phyloP scores from a whole-genome alignment of 352 stramenopile genomes.

The Phytophthora quininea region DNA sequence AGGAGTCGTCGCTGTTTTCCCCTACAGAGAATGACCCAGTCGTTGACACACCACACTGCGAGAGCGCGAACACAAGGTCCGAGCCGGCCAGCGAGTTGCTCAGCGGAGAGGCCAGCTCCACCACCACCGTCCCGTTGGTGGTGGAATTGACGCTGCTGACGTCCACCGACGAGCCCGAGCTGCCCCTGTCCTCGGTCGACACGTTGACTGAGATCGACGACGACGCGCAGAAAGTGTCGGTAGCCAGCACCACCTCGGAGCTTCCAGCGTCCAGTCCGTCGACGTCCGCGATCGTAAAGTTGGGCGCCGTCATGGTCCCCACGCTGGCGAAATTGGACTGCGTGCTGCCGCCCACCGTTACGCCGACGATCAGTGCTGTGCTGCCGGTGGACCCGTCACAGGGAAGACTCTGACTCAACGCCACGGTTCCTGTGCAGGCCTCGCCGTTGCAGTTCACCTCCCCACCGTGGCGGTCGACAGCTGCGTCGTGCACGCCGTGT shows the following conservation, averaged over 20 bases:
- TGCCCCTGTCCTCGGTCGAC: conserved; percentile 17
- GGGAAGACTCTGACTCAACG: conserved; percentile 42
- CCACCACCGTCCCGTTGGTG: conserved; percentile 46
- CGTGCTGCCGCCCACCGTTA: conserved; percentile 58
- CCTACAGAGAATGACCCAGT: conserved; percentile 24
- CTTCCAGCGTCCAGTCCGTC: conserved; percentile 39
- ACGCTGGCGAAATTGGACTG: conserved; percentile 55
- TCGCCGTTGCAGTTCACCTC: conserved; percentile 52
- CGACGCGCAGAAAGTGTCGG: conserved; percentile 45
- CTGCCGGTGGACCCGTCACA: conserved; percentile 48
- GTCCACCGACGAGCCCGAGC: conserved; percentile 22
- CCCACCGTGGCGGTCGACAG: conserved; percentile 35
- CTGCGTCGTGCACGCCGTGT: conserved; percentile 52
- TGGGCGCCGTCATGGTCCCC: conserved; percentile 47
- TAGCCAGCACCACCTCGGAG: conserved; percentile 44
- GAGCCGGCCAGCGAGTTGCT: conserved; percentile 34
- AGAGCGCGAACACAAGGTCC: conserved; percentile 48
- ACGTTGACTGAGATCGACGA: conserved; percentile 47
- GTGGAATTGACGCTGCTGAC: conserved; percentile 46
- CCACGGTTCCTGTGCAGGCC: conserved; percentile 56
- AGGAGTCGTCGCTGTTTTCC: conserved; percentile 23
- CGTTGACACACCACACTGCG: conserved; percentile 50
- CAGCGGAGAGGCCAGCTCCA: conserved; percentile 44
- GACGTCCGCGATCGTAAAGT: conserved; percentile 46
- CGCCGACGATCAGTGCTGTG: conserved; percentile 48